Evolutionary conservation across 306 rosid species (phyloP).

Genomic region (Prunus kanzakura): DNA sequence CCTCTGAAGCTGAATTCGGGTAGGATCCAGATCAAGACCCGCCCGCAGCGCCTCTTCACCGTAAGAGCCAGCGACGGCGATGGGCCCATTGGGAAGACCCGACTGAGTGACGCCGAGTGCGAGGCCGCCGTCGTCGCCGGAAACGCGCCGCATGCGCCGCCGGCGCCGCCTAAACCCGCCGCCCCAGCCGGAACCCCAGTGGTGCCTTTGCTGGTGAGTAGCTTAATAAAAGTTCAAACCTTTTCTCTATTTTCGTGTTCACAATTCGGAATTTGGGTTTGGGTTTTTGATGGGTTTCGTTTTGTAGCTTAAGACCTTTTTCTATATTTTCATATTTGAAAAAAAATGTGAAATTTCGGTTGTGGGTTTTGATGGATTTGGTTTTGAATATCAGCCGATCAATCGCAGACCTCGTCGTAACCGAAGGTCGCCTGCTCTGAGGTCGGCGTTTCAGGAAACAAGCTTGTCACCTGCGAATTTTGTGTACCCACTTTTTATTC

Average conservation of each 20-base stretch:
- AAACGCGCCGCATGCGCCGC: conserved; percentile 72
- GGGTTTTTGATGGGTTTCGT: not conserved
- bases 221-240: too few species aligned
- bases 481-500: conserved; percentile 91
- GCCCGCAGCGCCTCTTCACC: conserved; percentile 28
- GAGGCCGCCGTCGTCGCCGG: conserved; percentile 91
- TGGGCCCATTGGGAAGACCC: conserved; percentile 33
- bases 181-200: conserved; percentile 86
- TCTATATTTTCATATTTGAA: not conserved
- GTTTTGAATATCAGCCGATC: conserved; percentile 51
- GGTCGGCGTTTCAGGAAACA: conserved; percentile 90
- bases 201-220: conserved; percentile 69
- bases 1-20: conserved; percentile 29
- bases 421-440: conserved; percentile 52
- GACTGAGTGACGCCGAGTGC: conserved; percentile 61
- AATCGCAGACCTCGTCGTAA: conserved; percentile 84
- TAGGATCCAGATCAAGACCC: conserved; percentile 30
- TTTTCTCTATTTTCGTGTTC: not conserved
- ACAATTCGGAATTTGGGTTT: not conserved
- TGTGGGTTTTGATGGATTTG: conserved; percentile 14
- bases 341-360: not conserved
- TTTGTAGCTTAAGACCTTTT: not conserved
- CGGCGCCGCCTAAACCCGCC: conserved; percentile 70
- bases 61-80: conserved; percentile 48
- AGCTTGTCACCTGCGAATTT: conserved; percentile 77